These are phyloP conservation scores for Fusarium nematophilum DNA, from an alignment of 2,329 filamentous ascomycete species.

Conservation along the genomic window DNA sequence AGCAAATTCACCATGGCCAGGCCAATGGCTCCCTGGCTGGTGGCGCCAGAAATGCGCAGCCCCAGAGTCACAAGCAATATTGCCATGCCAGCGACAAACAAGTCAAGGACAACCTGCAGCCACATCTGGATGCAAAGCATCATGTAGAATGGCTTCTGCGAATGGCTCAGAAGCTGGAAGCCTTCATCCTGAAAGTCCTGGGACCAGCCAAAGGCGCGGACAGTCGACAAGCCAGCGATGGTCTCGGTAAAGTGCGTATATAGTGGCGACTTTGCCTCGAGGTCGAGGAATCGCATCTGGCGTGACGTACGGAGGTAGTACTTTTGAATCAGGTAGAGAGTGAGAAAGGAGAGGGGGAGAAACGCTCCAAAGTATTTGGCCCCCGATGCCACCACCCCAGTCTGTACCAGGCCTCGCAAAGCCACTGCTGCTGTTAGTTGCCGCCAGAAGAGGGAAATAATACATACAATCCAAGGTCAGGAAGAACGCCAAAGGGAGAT, in stretches of 20 bases:
- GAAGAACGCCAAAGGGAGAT: slow-evolving; percentile 49
- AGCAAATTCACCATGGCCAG: slow-evolving; percentile 46
- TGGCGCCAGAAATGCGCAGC: slow-evolving; percentile 42
- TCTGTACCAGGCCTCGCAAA: slow-evolving; percentile 37
- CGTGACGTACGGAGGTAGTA: slow-evolving; percentile 64
- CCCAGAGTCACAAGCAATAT: slow-evolving; percentile 59
- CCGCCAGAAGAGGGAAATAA: not conserved
- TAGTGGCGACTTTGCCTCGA: slow-evolving; percentile 61
- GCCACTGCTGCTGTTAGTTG: slow-evolving; percentile 40
- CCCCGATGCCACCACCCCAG: slow-evolving; percentile 40
- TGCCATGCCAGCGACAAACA: slow-evolving; percentile 60
- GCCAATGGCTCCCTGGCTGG: slow-evolving; percentile 47
- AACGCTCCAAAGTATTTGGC: slow-evolving; percentile 49
- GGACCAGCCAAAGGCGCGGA: slow-evolving; percentile 63
- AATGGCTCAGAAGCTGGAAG: slow-evolving; percentile 52
- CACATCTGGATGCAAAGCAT: slow-evolving; percentile 62
- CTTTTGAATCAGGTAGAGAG: slow-evolving; percentile 58
- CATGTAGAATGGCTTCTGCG: slow-evolving; percentile 62
- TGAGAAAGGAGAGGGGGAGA: slow-evolving; percentile 55
- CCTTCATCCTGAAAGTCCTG: slow-evolving; percentile 50
- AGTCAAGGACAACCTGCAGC: slow-evolving; percentile 60
- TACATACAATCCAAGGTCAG: slow-evolving; percentile 47
- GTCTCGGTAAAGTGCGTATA: slow-evolving; percentile 64
- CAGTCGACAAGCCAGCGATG: slow-evolving; percentile 58
- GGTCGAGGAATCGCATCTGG: slow-evolving; percentile 62